Base-by-base conservation (phyloP, 208 protist species). In the Crithidia bombi region DNA sequence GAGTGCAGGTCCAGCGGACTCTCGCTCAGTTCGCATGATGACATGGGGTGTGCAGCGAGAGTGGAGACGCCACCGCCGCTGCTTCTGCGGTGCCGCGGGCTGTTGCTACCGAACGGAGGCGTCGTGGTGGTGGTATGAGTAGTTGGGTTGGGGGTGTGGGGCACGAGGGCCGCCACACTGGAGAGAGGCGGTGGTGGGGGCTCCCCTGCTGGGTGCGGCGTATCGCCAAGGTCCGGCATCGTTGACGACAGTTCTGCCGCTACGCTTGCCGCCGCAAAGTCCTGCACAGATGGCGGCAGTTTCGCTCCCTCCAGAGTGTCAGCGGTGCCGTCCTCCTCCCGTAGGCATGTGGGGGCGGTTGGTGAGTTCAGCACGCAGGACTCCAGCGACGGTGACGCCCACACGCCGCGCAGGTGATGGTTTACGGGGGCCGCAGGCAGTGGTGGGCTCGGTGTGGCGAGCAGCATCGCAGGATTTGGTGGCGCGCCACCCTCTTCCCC, bases 151-250 rank as follows among this genome's bases (percentile, higher is more conserved):
- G 30, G 30, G 0, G 30, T 30, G 51, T 39, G 30, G 9, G 10
- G 5, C 54, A 46, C 35, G 0, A 28, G 9, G 0, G 54, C 17
- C 17, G 35, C 15, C 0, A 35, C 6, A 15, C 23, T 5, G 9
- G 51, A 23, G 35, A 25, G 30, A 25, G 26, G 14, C 6, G 32
- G 30, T 57, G 26, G 55, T 30, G 21, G 32, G 36, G 41, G 41
- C 41, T 54, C 51, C 19, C 25, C 15, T 6, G 57, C 19, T 5
- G 64, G 64, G 0, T 46, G 71, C 19, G 71, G 36, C 7, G 56
- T 70, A 25, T 50, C 54, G n/a, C 46, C 30, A 30, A 77, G 55
- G 47, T 77, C 71, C 1, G 71, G 71, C 63, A 77, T 58, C 9
- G 71, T 77, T 11, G 64, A 66, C 5, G 71, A 77, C 3, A 69